Percentiles rank a stretch among this genome's conserved stretches.
Conservation (phyloP, 495 filamentous ascomycete species). For the Bacidia gigantensis region DNA sequence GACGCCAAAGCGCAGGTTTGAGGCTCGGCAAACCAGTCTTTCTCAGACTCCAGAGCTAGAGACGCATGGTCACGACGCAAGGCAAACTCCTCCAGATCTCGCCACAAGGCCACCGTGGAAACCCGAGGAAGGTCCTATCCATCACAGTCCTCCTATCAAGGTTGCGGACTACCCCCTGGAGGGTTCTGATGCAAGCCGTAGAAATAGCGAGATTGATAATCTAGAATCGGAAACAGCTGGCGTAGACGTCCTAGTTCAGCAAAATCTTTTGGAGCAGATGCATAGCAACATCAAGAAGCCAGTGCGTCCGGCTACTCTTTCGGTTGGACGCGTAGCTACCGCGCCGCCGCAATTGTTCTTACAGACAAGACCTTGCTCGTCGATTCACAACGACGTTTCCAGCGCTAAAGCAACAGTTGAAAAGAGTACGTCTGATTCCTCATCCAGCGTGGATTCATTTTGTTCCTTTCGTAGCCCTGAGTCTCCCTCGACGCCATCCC, state of each 20-base stretch:
- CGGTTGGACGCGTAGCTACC: slow-evolving; percentile 27
- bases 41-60: slow-evolving; percentile 1
- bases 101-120: too few relatives aligned
- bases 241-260: neutral
- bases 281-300: neutral
- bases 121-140: slow-evolving; percentile 3
- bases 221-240: slow-evolving; percentile 16
- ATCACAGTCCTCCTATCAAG: slow-evolving; percentile 9
- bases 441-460: slow-evolving; percentile 48
- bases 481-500: slow-evolving; percentile 34
- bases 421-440: slow-evolving; percentile 26
- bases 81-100: too few relatives aligned
- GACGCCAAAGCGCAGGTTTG: slow-evolving; percentile 46
- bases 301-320: slow-evolving; percentile 17
- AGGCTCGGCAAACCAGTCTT: slow-evolving; percentile 18
- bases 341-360: slow-evolving; percentile 33
- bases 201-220: slow-evolving; percentile 26
- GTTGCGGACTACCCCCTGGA: slow-evolving; percentile 18
- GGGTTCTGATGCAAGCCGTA: slow-evolving; percentile 20
- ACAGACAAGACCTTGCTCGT: slow-evolving; percentile 23
- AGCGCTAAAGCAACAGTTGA: slow-evolving; percentile 14
- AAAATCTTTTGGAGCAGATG: neutral
- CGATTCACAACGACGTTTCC: neutral
- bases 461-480: slow-evolving; percentile 44
- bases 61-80: neutral